Evolutionary conservation across 2,329 filamentous ascomycete genomes (phyloP).

Genomic region (Tolypocladium guangdongense): DNA sequence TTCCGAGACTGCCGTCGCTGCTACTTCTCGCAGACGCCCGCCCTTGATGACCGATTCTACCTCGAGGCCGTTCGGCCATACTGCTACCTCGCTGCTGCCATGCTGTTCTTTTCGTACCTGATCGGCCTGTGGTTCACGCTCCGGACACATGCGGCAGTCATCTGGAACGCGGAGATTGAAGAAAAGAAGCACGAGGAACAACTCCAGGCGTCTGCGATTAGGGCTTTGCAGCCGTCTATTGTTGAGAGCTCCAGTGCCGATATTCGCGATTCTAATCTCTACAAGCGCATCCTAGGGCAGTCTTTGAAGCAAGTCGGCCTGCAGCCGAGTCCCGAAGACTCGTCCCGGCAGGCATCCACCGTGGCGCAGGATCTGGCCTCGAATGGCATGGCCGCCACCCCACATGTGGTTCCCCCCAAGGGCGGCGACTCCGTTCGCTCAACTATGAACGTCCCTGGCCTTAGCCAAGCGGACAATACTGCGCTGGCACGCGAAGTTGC

Average conservation of each 20-base stretch:
- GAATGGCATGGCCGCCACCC: slow-evolving; percentile 39
- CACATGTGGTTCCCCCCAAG: slow-evolving; percentile 71
- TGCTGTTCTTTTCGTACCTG: slow-evolving; percentile 85
- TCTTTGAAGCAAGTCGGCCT: slow-evolving; percentile 77
- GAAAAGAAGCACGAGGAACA: slow-evolving; percentile 59
- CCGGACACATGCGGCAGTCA: slow-evolving; percentile 88
- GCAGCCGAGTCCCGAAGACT: slow-evolving; percentile 37
- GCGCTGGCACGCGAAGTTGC: slow-evolving; percentile 76
- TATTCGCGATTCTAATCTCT: slow-evolving; percentile 78
- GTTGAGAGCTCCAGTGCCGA: slow-evolving; percentile 47
- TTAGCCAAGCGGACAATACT: slow-evolving; percentile 75
- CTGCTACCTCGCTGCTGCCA: slow-evolving; percentile 74
- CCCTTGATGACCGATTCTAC: slow-evolving; percentile 80
- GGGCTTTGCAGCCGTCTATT: slow-evolving; percentile 25
- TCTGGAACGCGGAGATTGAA: slow-evolving; percentile 81
- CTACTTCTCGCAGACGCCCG: slow-evolving; percentile 83
- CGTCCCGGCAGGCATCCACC: slow-evolving; percentile 27
- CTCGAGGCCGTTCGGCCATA: slow-evolving; percentile 84
- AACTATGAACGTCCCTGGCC: slow-evolving; percentile 49
- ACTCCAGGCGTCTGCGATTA: slow-evolving; percentile 19
- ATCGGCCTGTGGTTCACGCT: slow-evolving; percentile 94
- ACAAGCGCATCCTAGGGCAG: slow-evolving; percentile 87
- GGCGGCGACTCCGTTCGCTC: slow-evolving; percentile 33
- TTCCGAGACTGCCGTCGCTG: slow-evolving; percentile 77
- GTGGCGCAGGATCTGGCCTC: slow-evolving; percentile 18